Evolutionary conservation across 148 eudicot genomes (phyloP).

Genomic region (Persicaria tinctoria): DNA sequence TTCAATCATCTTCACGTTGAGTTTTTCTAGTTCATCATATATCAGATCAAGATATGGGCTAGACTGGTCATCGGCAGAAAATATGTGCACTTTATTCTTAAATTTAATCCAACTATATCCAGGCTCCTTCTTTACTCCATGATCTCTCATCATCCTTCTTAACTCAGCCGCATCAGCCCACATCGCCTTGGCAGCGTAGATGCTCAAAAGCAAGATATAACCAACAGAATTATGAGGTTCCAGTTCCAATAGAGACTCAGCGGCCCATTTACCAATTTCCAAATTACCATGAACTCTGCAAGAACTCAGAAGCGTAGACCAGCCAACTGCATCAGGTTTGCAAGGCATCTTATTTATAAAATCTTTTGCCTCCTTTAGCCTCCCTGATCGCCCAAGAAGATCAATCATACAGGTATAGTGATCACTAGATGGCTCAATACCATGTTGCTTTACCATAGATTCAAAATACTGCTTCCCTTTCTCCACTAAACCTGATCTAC

Average conservation of each 20-base stretch:
- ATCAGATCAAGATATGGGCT: constrained; percentile 64
- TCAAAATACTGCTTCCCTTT: constrained; percentile 63
- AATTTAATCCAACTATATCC: constrained; percentile 93
- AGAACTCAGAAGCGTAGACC: constrained; percentile 88
- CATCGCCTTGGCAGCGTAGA: constrained; percentile 67
- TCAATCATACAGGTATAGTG: constrained; percentile 96
- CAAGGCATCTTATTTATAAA: constrained; percentile 74
- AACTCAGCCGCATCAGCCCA: constrained; percentile 80
- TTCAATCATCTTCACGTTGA: constrained; percentile 53
- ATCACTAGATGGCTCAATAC: constrained; percentile 53
- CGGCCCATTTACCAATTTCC: constrained; percentile 96
- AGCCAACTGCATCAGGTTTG: constrained; percentile 73
- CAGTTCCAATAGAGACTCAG: constrained; percentile 56
- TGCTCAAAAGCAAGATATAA: constrained; percentile 68
- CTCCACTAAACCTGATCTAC: constrained; percentile 88
- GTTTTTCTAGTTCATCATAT: constrained; percentile 46
- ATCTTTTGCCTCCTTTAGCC: constrained; percentile 60
- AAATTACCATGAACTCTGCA: constrained; percentile 61
- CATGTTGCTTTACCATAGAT: constrained; percentile 55
- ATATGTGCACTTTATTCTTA: constrained; percentile 62
- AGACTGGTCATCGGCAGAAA: constrained; percentile 85
- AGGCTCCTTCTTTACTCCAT: constrained; percentile 68
- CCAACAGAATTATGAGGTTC: constrained; percentile 82
- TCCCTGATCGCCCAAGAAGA: constrained; percentile 76
- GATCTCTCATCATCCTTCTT: constrained; percentile 69